phyloP scores from a whole-genome alignment of 495 filamentous ascomycete species.

The Penicillium cataractarum region DNA sequence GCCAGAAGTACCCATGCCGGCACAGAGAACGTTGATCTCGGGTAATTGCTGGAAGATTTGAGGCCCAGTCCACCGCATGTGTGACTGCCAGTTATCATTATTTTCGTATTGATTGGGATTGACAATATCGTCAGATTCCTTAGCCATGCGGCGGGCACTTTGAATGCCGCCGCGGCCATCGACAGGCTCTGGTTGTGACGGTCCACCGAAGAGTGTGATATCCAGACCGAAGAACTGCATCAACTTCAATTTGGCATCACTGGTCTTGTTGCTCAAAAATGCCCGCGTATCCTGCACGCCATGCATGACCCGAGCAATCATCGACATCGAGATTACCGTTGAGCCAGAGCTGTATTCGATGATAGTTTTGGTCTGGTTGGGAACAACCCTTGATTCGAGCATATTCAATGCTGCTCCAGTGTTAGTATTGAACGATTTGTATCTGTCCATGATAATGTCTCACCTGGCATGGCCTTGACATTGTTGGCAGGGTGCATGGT shows the following conservation, averaged over 20 bases:
- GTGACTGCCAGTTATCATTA: slow-evolving; percentile 61
- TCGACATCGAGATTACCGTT: slow-evolving; percentile 62
- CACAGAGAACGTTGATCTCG: slow-evolving; percentile 60
- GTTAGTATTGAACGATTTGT: slow-evolving; percentile 5
- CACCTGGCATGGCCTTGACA: slow-evolving; percentile 66
- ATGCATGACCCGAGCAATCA: slow-evolving; percentile 57
- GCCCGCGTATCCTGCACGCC: slow-evolving; percentile 56
- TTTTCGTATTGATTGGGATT: slow-evolving; percentile 66
- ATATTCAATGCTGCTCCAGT: slow-evolving; percentile 54
- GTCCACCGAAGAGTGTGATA: slow-evolving; percentile 59
- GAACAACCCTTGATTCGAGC: slow-evolving; percentile 48
- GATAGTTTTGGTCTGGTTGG: slow-evolving; percentile 51
- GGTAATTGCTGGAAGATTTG: slow-evolving; percentile 62
- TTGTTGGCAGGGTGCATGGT: slow-evolving; percentile 65
- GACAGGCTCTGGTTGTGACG: slow-evolving; percentile 58
- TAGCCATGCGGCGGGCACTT: slow-evolving; percentile 43
- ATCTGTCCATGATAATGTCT: not conserved
- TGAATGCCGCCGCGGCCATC: slow-evolving; percentile 59
- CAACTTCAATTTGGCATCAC: slow-evolving; percentile 52
- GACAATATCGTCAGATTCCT: slow-evolving; percentile 42
- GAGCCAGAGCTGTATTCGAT: slow-evolving; percentile 67
- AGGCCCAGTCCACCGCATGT: slow-evolving; percentile 62
- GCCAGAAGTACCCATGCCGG: slow-evolving; percentile 59
- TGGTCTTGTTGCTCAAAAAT: slow-evolving; percentile 64
- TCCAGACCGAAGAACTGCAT: slow-evolving; percentile 64